Base-by-base conservation (phyloP, 2,329 filamentous ascomycete genomes). In the Fusarium xylarioides region DNA sequence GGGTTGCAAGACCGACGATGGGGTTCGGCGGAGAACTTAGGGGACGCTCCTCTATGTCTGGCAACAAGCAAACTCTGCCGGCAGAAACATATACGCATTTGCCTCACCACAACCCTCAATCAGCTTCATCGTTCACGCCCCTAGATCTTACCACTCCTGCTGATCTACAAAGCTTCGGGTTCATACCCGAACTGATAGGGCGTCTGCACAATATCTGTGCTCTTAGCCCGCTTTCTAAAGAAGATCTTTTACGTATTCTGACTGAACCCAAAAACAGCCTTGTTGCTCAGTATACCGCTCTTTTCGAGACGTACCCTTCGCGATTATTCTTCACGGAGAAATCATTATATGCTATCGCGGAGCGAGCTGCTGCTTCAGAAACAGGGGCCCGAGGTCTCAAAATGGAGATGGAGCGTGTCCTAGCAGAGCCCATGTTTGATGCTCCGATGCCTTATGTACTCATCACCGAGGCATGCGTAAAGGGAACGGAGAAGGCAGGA, bases 171-270 rank as follows among this genome's bases (percentile, higher is more conserved):
- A 89, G 88, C 47, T 98, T 95, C 78, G 95, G 95, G 19, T 94
- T 98, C 79, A 98, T 98, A 60, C 95, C 95, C 1, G 95, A 98
- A 82, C 87, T 98, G n/a, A 92, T 98, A 59, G 96, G 96, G n/a
- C 93, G 96, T 23, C 91, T 99, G 53, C 95, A 97, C 58, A 94
- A 97, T 66, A 92, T 95, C 54, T 95, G 94, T 68, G 93, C 96
- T 1, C 88, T 99, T 0, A 92, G 93, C 19, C 91, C 94, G 0
- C 87, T 99, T 2, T 89, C 89, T 4, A 84, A 87, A 19, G 79
- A 86, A 30, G 89, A 91, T 66, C 90, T 99, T 18, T 90, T 95
- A 58, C 91, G 95, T 58, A 96, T 99, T 70, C 87, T 99, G 43
- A 98, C 94, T 1, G 95, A 98, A 80, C 96, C 96, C 2, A 91